A percentile compares a stretch with the other conserved stretches of the same genome.
Conservation (phyloP, 192 early-diverging fungal genomes). For the Umbelopsis vinacea region DNA sequence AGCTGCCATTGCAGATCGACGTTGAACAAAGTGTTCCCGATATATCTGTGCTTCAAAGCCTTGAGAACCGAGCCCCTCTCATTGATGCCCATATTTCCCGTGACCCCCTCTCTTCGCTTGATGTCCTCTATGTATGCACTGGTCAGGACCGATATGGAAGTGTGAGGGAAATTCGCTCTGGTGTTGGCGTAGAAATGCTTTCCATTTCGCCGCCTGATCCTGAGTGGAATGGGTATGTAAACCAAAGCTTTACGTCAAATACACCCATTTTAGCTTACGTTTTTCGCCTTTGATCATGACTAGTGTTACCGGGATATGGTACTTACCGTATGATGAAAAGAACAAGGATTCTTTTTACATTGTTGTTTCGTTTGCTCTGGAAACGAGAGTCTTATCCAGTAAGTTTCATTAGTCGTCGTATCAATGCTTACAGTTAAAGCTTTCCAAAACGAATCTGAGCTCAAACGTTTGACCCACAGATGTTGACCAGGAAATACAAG, state of each 20-base stretch:
- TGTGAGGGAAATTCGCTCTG: slow-evolving; percentile 4
- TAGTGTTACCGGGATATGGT: slow-evolving; percentile 6
- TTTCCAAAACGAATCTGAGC: too few species aligned
- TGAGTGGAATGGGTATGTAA: slow-evolving; percentile 4
- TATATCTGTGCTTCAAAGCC: slow-evolving; percentile 10
- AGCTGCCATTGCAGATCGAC: not conserved
- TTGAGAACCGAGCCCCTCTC: slow-evolving; percentile 33
- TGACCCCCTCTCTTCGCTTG: not conserved
- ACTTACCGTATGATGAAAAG: not conserved
- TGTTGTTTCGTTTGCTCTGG: not conserved
- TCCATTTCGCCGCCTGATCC: slow-evolving; percentile 5
- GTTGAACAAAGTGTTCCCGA: not conserved
- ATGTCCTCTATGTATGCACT: slow-evolving; percentile 25
- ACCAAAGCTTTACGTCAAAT: not conserved
- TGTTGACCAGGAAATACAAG: not conserved
- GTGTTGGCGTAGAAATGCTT: slow-evolving; percentile 7
- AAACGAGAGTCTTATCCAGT: not conserved
- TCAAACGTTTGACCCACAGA: not conserved
- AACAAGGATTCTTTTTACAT: not conserved
- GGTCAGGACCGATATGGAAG: slow-evolving; percentile 29
- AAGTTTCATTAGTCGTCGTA: not conserved
- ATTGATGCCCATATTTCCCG: slow-evolving; percentile 15
- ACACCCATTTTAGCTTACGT: not conserved
- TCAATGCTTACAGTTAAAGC: not conserved
- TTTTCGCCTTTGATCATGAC: too few species aligned